These are phyloP conservation scores for Parasitella parasitica DNA, from an alignment of 371 early-diverging fungal genomes.

Conservation along the genomic window DNA sequence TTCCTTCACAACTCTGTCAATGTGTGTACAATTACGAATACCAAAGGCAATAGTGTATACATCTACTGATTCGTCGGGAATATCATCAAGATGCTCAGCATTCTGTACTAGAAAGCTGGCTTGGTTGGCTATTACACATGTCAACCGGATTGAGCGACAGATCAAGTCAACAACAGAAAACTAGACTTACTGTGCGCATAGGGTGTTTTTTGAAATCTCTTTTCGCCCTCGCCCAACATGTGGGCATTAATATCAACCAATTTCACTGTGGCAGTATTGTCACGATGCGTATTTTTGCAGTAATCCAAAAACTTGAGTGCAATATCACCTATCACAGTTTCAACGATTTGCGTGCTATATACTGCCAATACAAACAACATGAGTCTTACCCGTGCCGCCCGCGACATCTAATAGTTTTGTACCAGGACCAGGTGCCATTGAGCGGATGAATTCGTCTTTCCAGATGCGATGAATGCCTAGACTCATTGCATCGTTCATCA, in stretches of 20 bases:
- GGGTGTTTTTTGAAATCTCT: constrained; percentile 64
- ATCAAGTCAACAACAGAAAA: neutral
- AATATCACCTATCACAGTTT: constrained; percentile 72
- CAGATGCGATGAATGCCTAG: constrained; percentile 92
- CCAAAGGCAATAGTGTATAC: constrained; percentile 97
- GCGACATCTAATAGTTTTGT: constrained; percentile 94
- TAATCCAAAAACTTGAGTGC: constrained; percentile 90
- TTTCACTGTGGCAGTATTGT: constrained; percentile 73
- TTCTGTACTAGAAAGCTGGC: constrained; percentile 81
- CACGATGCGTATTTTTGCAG: constrained; percentile 68
- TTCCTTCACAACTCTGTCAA: constrained; percentile 86
- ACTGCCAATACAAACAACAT: no score
- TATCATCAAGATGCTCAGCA: constrained; percentile 80
- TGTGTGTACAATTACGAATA: constrained; percentile 94
- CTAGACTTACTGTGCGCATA: constrained; percentile 58
- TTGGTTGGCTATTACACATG: constrained; percentile 58
- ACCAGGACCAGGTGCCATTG: constrained; percentile 81
- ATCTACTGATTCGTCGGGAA: constrained; percentile 82
- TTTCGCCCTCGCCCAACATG: constrained; percentile 91
- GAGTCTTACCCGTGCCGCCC: constrained; percentile 87
- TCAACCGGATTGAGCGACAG: neutral
- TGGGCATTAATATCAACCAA: constrained; percentile 94
- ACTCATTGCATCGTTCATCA: constrained; percentile 98
- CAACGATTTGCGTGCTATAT: no score
- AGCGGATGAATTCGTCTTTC: constrained; percentile 91